phyloP scores from a whole-genome alignment of 2,329 filamentous ascomycete genomes.

The Colletotrichum cordylinicola region DNA sequence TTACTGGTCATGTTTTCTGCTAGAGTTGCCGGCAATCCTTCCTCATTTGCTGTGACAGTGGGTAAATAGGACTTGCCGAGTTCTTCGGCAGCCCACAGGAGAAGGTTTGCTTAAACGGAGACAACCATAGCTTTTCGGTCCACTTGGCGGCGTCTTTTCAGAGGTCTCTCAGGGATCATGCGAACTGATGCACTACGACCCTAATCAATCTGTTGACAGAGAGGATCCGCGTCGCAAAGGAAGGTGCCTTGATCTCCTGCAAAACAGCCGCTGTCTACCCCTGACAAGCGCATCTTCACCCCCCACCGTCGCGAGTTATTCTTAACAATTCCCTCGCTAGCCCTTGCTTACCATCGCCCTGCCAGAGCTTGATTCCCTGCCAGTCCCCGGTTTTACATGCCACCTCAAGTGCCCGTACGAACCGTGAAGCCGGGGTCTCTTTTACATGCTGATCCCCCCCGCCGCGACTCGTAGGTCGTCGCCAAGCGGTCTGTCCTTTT shows the following conservation, averaged over 20 bases:
- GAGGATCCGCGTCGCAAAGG: not conserved
- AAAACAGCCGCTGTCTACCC: not conserved
- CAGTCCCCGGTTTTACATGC: not conserved
- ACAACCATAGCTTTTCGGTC: not conserved
- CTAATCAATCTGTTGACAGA: not conserved
- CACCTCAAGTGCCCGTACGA: not conserved
- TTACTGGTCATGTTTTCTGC: not conserved
- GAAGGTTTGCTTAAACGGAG: not conserved
- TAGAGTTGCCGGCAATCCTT: not conserved
- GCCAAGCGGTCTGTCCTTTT: not conserved
- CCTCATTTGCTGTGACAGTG: not conserved
- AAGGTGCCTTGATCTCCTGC: not conserved
- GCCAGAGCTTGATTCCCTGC: not conserved
- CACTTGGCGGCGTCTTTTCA: not conserved
- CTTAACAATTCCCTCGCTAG: not conserved
- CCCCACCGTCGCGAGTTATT: not conserved
- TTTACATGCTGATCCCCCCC: not conserved
- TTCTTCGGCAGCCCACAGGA: not conserved
- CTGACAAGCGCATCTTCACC: not conserved
- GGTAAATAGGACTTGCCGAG: not conserved
- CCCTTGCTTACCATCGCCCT: not conserved
- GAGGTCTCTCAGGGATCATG: not conserved
- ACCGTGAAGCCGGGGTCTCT: not conserved
- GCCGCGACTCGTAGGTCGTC: not conserved
- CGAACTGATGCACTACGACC: not conserved